Percentiles rank a stretch among this genome's conserved stretches.
phyloP scores from a whole-genome alignment of 371 early-diverging fungal species.

The Mucor saturninus region DNA sequence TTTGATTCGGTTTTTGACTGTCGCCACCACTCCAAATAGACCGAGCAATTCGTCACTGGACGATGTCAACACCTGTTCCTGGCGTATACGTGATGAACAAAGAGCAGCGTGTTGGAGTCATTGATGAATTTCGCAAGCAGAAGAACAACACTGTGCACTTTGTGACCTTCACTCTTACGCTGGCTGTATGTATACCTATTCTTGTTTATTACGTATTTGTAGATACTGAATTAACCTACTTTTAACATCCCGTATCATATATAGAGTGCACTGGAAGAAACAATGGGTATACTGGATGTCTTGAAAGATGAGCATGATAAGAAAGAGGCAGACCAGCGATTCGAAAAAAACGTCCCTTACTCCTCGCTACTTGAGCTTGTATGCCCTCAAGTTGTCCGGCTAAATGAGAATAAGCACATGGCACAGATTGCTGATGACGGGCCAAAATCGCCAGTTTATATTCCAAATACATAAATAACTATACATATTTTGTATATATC shows the following conservation, averaged over 20 bases:
- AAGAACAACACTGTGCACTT: conserved; percentile 10
- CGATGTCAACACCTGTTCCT: conserved; percentile 12
- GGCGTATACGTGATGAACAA: conserved; percentile 20
- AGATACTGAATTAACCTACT: conserved; percentile 11
- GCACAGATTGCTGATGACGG: too few relatives aligned
- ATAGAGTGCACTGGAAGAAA: too few relatives aligned
- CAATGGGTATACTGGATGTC: too few relatives aligned
- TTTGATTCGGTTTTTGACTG: conserved; percentile 7
- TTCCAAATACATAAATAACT: too few relatives aligned
- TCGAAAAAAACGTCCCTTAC: too few relatives aligned
- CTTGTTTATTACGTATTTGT: conserved; percentile 12
- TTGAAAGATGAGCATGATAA: too few relatives aligned
- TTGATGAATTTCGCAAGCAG: conserved; percentile 9
- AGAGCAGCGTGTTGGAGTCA: conserved; percentile 18
- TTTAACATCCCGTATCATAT: conserved; percentile 16
- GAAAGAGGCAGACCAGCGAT: too few relatives aligned
- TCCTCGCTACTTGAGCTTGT: too few relatives aligned
- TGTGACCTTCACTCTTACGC: conserved; percentile 15
- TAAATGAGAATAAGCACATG: too few relatives aligned
- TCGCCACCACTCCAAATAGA: conserved; percentile 14
- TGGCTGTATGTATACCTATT: conserved; percentile 20
- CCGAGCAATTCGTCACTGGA: conserved; percentile 18
- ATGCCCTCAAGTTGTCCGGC: too few relatives aligned
- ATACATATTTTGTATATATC: too few relatives aligned
- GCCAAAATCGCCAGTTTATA: too few relatives aligned